Conservation (phyloP, 2,329 filamentous ascomycete species). For the Cytospora piceicola region DNA sequence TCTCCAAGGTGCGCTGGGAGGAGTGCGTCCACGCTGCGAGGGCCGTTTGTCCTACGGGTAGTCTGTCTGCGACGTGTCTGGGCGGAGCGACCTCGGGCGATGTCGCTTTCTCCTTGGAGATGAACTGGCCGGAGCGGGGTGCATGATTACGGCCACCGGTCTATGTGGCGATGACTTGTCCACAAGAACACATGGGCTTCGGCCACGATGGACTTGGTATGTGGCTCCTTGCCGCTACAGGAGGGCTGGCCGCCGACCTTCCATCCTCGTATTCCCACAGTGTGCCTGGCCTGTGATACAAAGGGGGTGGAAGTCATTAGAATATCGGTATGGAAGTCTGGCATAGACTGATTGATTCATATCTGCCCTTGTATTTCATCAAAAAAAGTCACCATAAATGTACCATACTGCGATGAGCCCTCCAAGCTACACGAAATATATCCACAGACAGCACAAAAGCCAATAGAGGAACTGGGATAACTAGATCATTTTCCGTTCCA, state of each 20-base stretch:
- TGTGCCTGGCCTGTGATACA: not conserved
- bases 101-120: constrained; percentile 47
- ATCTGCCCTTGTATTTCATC: not conserved
- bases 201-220: not conserved
- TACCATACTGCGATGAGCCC: not conserved
- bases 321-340: not conserved
- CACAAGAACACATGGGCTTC: not conserved
- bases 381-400: not conserved
- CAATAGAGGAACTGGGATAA: not conserved
- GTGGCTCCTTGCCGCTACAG: not conserved
- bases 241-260: not conserved
- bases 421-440: not conserved
- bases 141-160: not conserved
- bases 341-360: not conserved
- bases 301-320: not conserved
- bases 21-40: constrained; percentile 57
- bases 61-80: constrained; percentile 50
- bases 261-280: not conserved
- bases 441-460: not conserved
- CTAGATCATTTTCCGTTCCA: not conserved
- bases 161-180: not conserved
- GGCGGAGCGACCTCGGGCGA: constrained; percentile 53
- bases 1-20: constrained; percentile 58
- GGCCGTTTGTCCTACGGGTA: constrained; percentile 55
- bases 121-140: constrained; percentile 7